Conservation (phyloP, 116 monocot species). For the Posidonia oceanica region DNA sequence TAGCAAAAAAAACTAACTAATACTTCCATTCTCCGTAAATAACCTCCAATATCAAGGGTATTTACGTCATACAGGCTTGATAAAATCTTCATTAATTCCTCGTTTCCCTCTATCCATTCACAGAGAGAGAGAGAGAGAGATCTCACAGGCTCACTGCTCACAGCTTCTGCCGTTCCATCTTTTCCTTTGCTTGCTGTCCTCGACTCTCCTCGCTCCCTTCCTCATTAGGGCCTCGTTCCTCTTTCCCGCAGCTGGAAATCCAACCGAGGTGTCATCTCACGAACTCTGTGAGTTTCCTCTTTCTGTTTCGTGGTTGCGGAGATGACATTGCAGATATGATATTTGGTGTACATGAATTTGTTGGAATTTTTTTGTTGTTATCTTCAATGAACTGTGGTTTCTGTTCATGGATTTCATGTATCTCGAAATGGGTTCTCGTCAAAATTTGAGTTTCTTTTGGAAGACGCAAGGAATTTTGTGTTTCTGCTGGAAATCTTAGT, state of each 20-base stretch:
- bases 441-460: neutral
- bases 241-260: neutral
- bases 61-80: neutral
- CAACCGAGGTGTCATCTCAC: neutral
- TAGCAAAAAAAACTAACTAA: too few relatives aligned
- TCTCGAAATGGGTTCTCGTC: neutral
- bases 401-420: neutral
- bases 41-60: neutral
- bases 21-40: neutral
- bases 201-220: neutral
- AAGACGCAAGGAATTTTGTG: neutral
- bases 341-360: neutral
- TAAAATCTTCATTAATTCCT: neutral
- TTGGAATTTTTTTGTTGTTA: neutral
- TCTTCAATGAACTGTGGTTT: neutral
- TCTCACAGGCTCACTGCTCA: too few relatives aligned
- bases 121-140: too few relatives aligned
- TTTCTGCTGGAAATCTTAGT: neutral
- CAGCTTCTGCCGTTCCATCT: too few relatives aligned
- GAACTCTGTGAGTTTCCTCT: neutral
- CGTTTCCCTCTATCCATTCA: neutral
- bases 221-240: neutral
- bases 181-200: too few relatives aligned
- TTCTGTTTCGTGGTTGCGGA: neutral
- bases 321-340: neutral